Evolutionary conservation across 148 eudicot species (phyloP).

Genomic region (Fallopia convolvulus): DNA sequence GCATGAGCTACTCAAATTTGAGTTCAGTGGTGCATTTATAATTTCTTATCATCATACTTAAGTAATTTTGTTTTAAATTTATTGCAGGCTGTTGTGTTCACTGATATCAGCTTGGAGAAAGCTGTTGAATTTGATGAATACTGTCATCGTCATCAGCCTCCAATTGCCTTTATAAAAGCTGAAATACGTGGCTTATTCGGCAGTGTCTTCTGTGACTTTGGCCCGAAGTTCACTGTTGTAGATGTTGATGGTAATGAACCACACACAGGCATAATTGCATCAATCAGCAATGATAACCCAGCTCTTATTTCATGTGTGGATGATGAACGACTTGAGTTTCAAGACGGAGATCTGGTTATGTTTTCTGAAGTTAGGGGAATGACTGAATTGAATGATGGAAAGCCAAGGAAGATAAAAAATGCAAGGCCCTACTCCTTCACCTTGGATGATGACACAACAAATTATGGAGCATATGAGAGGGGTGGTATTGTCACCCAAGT

Average conservation of each 20-base stretch:
- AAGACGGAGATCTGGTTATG: slow-evolving; percentile 68
- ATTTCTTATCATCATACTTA: neutral
- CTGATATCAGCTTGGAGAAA: slow-evolving; percentile 34
- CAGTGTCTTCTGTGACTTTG: slow-evolving; percentile 42
- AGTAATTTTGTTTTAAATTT: slow-evolving; percentile 10
- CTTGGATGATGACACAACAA: slow-evolving; percentile 71
- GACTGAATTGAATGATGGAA: slow-evolving; percentile 73
- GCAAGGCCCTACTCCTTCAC: slow-evolving; percentile 59
- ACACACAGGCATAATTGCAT: slow-evolving; percentile 60
- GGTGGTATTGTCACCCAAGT: slow-evolving; percentile 79
- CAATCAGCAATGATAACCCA: slow-evolving; percentile 59
- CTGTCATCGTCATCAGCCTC: slow-evolving; percentile 40
- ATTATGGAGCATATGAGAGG: slow-evolving; percentile 40
- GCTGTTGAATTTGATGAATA: slow-evolving; percentile 38
- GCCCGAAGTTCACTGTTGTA: slow-evolving; percentile 35
- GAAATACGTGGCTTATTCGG: slow-evolving; percentile 48
- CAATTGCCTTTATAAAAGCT: slow-evolving; percentile 41
- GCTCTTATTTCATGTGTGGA: slow-evolving; percentile 67
- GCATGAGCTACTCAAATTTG: neutral
- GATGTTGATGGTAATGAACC: slow-evolving; percentile 67
- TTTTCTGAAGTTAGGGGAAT: slow-evolving; percentile 71
- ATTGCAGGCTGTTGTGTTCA: slow-evolving; percentile 39
- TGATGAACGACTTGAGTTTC: slow-evolving; percentile 70
- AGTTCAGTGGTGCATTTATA: slow-evolving; percentile 36
- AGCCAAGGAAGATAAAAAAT: slow-evolving; percentile 52